These are phyloP conservation scores for Rhodocollybia butyracea DNA, from an alignment of 768 basidiomycete species.

Conservation along the genomic window DNA sequence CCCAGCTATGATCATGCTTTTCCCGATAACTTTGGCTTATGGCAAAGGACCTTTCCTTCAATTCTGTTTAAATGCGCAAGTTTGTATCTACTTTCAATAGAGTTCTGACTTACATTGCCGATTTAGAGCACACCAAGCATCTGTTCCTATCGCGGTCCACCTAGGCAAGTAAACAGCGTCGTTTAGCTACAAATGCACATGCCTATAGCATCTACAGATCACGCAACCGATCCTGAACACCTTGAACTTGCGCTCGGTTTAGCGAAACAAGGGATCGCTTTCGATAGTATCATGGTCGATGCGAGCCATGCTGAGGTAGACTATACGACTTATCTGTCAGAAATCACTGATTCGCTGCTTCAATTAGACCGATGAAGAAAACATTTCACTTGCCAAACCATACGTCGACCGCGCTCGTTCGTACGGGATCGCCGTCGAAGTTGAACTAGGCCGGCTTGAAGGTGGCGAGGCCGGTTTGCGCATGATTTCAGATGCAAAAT, in stretches of 20 bases:
- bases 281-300: conserved; percentile 51
- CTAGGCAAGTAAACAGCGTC: too few relatives aligned
- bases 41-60: conserved; percentile 43
- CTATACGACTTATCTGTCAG: too few relatives aligned
- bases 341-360: not conserved
- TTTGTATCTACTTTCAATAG: not conserved
- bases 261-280: conserved; percentile 42
- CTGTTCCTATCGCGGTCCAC: conserved; percentile 47
- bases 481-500: conserved; percentile 44
- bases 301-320: conserved; percentile 44
- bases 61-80: conserved; percentile 40
- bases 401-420: conserved; percentile 41
- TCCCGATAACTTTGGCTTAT: conserved; percentile 43
- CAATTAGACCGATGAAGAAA: conserved; percentile 43
- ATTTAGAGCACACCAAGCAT: conserved; percentile 38
- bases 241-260: conserved; percentile 42
- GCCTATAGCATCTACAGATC: too few relatives aligned
- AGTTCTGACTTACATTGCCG: not conserved
- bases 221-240: conserved; percentile 44
- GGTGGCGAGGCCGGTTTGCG: conserved; percentile 48
- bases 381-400: conserved; percentile 39
- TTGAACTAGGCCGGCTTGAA: conserved; percentile 46
- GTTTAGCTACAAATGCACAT: too few relatives aligned
- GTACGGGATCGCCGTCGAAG: conserved; percentile 40
- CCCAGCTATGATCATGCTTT: conserved; percentile 43